Conservation (phyloP, 441 rosid species). For the Metrosideros polymorpha region DNA sequence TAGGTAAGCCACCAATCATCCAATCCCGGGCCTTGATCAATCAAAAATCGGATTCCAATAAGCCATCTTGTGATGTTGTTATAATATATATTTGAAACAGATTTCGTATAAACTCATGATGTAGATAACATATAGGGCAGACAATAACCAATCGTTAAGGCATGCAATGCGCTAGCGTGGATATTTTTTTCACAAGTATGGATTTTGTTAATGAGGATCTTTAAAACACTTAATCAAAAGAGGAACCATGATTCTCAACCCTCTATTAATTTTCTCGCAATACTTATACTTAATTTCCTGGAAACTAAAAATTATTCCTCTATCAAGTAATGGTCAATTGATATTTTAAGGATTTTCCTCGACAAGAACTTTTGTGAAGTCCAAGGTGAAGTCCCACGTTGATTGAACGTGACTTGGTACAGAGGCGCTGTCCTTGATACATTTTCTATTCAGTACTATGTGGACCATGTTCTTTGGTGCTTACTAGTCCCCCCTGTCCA, state of each 20-base stretch:
- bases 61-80: not conserved
- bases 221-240: not conserved
- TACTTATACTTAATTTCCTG: not conserved
- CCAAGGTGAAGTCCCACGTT: not conserved
- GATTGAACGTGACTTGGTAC: not conserved
- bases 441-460: not conserved
- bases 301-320: not conserved
- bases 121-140: accelerated
- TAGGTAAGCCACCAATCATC: not conserved
- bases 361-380: not conserved
- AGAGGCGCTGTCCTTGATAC: not conserved
- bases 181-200: not conserved
- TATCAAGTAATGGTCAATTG: not conserved
- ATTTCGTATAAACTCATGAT: not conserved
- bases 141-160: not conserved
- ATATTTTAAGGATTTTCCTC: not conserved
- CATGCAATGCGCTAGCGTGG: not conserved
- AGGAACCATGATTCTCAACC: not conserved
- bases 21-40: not conserved
- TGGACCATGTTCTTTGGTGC: not conserved
- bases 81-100: not conserved
- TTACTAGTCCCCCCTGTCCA: not conserved
- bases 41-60: not conserved
- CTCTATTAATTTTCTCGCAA: not conserved
- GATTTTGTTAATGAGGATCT: not conserved